Evolutionary conservation across 139 green algal genomes (phyloP).

Genomic region (Chlamydomonas sp.): DNA sequence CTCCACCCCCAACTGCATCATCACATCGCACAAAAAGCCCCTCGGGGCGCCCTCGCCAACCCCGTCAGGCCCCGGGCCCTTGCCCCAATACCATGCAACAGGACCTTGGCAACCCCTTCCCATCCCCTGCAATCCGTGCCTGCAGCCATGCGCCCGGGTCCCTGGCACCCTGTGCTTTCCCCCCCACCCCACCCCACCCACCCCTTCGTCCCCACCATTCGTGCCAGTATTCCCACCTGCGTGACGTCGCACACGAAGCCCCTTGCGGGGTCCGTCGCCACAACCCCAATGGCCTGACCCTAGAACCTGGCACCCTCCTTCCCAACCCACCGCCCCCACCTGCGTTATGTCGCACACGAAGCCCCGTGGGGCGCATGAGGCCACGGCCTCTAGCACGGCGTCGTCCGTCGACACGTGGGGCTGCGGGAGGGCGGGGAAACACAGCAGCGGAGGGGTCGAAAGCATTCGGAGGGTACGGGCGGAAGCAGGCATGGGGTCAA

Average conservation of each 20-base stretch:
- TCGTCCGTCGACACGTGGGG: too few relatives aligned
- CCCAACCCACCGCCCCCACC: background rate
- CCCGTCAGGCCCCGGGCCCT: too few relatives aligned
- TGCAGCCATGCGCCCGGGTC: background rate
- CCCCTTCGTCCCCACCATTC: too few relatives aligned
- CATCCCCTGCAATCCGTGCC: background rate
- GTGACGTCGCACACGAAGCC: background rate
- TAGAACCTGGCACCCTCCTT: background rate
- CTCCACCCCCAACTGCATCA: too few relatives aligned
- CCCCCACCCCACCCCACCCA: background rate
- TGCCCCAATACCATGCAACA: too few relatives aligned
- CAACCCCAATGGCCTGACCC: background rate
- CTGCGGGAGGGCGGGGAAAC: background rate
- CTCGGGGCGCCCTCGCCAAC: background rate
- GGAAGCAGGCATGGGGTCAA: too few relatives aligned
- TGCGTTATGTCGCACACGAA: constrained; percentile 33
- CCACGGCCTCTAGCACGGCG: background rate
- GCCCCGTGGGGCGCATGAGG: background rate
- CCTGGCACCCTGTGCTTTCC: background rate
- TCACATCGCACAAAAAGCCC: too few relatives aligned
- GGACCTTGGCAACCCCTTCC: background rate
- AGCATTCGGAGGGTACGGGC: too few relatives aligned
- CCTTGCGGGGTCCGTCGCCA: background rate
- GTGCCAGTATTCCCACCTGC: background rate
- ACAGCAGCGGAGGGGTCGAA: background rate